phyloP scores from a whole-genome alignment of 1,284 basidiomycete genomes.

The Fomitopsis betulina region DNA sequence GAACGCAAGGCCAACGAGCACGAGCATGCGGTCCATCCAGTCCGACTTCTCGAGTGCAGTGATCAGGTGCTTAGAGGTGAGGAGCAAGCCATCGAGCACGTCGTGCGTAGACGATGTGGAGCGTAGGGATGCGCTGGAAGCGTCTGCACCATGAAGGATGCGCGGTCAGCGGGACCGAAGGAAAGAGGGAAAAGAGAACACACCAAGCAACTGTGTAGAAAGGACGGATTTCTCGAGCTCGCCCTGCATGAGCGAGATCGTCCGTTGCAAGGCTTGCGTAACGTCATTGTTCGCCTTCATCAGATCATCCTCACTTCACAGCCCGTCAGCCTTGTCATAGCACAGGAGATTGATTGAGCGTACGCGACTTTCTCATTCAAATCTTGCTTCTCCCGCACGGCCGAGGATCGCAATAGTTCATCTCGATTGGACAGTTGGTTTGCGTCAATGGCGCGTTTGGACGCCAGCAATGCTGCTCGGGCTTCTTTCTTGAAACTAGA shows the following conservation, averaged over 20 bases:
- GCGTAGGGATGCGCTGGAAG: constrained; percentile 72
- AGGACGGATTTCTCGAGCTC: constrained; percentile 89
- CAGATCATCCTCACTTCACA: constrained; percentile 70
- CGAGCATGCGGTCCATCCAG: constrained; percentile 85
- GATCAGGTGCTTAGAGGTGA: constrained; percentile 78
- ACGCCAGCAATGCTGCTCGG: constrained; percentile 61
- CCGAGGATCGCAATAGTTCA: constrained; percentile 55
- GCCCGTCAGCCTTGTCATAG: not conserved
- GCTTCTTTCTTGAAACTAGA: constrained; percentile 56
- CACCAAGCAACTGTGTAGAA: constrained; percentile 81
- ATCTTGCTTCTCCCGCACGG: constrained; percentile 39
- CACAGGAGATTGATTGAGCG: constrained; percentile 22
- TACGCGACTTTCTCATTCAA: constrained; percentile 53
- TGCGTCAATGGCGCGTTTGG: constrained; percentile 68
- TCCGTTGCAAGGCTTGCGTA: constrained; percentile 81
- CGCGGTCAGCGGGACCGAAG: not conserved
- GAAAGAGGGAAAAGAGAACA: constrained; percentile 19
- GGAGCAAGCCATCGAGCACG: constrained; percentile 67
- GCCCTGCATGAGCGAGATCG: constrained; percentile 81
- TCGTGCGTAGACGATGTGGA: constrained; percentile 80
- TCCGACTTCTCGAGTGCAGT: constrained; percentile 85
- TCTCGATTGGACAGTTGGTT: constrained; percentile 54
- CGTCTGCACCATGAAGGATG: constrained; percentile 44
- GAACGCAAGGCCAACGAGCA: constrained; percentile 73
- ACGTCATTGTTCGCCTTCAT: constrained; percentile 88